Conservation (phyloP, 2,329 filamentous ascomycete genomes). For the Alternaria angustiovoidea region DNA sequence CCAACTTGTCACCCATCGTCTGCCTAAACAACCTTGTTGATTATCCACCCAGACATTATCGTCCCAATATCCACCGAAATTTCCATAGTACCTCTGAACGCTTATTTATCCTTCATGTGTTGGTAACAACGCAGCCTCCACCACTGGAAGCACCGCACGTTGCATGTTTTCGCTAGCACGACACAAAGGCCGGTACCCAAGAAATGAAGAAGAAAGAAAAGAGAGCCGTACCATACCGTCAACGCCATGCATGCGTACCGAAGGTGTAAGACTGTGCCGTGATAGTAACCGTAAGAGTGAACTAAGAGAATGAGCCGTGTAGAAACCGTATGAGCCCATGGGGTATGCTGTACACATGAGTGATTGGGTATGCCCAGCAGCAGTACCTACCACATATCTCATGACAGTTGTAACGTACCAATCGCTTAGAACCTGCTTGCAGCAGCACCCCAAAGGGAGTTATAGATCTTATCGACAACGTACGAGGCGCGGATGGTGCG, state of each 20-base stretch:
- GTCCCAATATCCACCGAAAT: background rate
- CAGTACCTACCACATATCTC: constrained; percentile 8
- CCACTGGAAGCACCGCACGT: background rate
- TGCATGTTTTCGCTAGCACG: background rate
- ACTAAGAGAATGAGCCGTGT: constrained; percentile 1
- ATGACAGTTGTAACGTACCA: constrained; percentile 25
- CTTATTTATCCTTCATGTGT: background rate
- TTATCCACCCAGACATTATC: background rate
- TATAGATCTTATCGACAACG: constrained; percentile 98
- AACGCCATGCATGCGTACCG: constrained; percentile 18
- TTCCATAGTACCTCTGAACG: background rate
- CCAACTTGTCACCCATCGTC: constrained; percentile 3
- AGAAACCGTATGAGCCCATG: background rate
- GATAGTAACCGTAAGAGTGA: constrained; percentile 1
- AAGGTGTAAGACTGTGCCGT: constrained; percentile 7
- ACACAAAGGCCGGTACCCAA: constrained; percentile 7
- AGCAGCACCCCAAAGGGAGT: constrained; percentile 72
- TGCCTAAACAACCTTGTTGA: constrained; percentile 4
- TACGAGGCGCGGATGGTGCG: constrained; percentile 92
- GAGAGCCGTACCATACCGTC: constrained; percentile 15
- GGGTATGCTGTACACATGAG: constrained; percentile 15
- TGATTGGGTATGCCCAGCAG: constrained; percentile 13
- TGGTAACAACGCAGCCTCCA: constrained; percentile 6
- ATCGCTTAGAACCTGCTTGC: constrained; percentile 37
- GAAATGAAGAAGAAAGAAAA: constrained; percentile 2